phyloP scores from a whole-genome alignment of 306 rosid species.

The Abrus precatorius region DNA sequence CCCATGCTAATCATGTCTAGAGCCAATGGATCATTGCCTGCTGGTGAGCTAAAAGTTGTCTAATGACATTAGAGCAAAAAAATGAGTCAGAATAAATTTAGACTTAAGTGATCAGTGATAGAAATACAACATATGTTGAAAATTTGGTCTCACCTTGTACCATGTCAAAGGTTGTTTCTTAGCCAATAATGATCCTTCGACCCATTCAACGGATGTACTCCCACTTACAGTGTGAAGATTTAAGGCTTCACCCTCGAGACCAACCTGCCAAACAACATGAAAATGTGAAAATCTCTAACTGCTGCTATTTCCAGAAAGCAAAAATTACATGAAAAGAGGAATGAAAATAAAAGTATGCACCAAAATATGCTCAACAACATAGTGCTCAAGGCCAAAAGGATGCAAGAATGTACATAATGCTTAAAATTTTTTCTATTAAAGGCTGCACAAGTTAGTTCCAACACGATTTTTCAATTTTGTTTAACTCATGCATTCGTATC shows the following conservation, averaged over 20 bases:
- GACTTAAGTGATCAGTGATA: conserved; percentile 25
- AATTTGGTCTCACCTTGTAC: conserved; percentile 80
- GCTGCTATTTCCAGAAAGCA: conserved; percentile 27
- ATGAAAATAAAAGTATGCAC: background rate
- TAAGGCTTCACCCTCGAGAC: conserved; percentile 82
- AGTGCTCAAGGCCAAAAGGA: too few species aligned
- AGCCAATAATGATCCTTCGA: conserved; percentile 68
- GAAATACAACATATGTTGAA: conserved; percentile 23
- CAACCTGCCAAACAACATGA: conserved; percentile 66
- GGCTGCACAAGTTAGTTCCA: background rate
- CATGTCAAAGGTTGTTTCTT: conserved; percentile 83
- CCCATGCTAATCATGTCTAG: conserved; percentile 97
- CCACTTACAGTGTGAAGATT: conserved; percentile 81
- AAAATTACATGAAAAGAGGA: background rate
- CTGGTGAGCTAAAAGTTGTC: conserved; percentile 79
- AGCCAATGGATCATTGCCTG: conserved; percentile 81
- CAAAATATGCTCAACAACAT: background rate
- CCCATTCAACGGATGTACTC: conserved; percentile 86
- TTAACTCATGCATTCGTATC: background rate
- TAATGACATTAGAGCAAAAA: conserved; percentile 49
- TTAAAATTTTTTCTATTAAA: background rate
- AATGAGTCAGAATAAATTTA: conserved; percentile 15
- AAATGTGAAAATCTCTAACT: conserved; percentile 31
- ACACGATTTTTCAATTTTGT: background rate
- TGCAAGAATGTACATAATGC: background rate